Conservation (phyloP, 2,329 filamentous ascomycete genomes). For the Daldinia sp. region DNA sequence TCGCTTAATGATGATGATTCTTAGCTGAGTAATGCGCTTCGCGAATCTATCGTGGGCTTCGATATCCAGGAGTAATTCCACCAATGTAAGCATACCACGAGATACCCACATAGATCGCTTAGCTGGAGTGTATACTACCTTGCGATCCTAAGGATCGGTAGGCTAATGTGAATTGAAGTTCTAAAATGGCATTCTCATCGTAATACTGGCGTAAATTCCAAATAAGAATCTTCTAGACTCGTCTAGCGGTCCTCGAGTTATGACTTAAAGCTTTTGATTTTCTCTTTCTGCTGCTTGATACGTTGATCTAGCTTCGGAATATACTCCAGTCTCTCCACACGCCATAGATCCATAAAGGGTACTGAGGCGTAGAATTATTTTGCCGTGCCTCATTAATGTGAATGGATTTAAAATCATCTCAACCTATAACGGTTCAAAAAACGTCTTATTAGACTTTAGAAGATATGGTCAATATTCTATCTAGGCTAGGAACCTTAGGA, state of each 20-base stretch:
- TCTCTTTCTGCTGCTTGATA: too few relatives aligned
- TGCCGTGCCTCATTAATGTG: too few relatives aligned
- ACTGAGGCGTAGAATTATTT: too few relatives aligned
- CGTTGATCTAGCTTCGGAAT: too few relatives aligned
- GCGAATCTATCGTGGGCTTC: not conserved
- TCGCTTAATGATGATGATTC: constrained; percentile 13
- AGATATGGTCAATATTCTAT: not conserved
- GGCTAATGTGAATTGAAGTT: not conserved
- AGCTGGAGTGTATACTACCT: constrained; percentile 7
- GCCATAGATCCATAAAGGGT: too few relatives aligned
- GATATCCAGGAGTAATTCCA: not conserved
- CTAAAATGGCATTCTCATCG: not conserved
- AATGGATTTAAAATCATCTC: not conserved
- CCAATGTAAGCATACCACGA: not conserved
- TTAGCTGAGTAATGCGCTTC: constrained; percentile 16
- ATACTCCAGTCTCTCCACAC: too few relatives aligned
- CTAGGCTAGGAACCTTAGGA: too few relatives aligned
- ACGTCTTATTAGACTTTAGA: not conserved
- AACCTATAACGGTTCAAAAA: not conserved
- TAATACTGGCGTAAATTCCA: not conserved
- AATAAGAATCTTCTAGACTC: not conserved
- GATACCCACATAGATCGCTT: constrained; percentile 4
- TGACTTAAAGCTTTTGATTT: too few relatives aligned
- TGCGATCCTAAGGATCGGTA: not conserved
- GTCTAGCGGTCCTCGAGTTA: not conserved